A percentile compares a stretch with the other conserved stretches of the same genome.
Conservation (phyloP, 2,329 filamentous ascomycete genomes). For the Aureobasidium sp. region DNA sequence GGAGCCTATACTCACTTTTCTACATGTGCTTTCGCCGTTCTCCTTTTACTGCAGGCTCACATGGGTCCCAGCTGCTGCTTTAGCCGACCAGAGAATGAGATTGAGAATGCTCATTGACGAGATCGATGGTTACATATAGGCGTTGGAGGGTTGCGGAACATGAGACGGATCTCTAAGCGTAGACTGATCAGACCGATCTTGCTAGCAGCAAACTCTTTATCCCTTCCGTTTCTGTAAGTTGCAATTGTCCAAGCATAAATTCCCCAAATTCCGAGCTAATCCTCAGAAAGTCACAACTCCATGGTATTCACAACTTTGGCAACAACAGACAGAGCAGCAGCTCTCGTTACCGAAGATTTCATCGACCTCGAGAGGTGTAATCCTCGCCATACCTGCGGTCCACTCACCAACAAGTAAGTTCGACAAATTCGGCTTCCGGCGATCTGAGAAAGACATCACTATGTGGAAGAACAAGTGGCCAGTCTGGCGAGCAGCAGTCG, state of each 20-base stretch:
- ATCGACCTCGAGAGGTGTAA: background rate
- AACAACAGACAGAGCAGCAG: background rate
- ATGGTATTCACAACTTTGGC: background rate
- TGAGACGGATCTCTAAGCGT: background rate
- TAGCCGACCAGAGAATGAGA: background rate
- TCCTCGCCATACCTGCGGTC: background rate
- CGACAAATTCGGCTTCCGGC: background rate
- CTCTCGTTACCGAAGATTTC: background rate
- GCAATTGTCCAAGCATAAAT: background rate
- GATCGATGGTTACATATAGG: conserved; percentile 2
- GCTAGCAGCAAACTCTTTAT: background rate
- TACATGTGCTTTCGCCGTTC: background rate
- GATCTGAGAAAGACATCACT: background rate
- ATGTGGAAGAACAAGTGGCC: background rate
- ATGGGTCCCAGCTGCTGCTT: background rate
- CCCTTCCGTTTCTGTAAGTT: conserved; percentile 3
- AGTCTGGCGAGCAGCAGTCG: conserved; percentile 4
- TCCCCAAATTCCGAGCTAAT: background rate
- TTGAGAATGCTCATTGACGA: background rate
- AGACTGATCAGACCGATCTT: background rate
- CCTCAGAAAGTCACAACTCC: background rate
- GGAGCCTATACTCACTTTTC: background rate
- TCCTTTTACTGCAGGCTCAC: background rate
- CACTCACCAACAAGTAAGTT: background rate
- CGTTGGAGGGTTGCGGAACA: background rate